Conservation (phyloP, 306 rosid genomes). For the Rosa chinensis region DNA sequence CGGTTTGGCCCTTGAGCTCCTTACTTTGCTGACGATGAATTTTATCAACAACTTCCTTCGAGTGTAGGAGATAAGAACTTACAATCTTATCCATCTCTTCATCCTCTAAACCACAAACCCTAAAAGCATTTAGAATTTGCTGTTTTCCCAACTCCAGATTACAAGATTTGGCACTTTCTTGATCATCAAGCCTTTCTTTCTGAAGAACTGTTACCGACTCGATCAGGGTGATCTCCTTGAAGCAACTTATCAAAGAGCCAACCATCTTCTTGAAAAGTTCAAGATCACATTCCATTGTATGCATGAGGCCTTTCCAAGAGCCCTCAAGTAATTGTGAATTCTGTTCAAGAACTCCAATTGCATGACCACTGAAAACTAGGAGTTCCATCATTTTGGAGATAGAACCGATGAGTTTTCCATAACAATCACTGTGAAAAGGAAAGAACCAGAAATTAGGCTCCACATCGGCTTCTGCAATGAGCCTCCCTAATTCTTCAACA, state of each 20-base stretch:
- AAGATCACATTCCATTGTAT: constrained; percentile 39
- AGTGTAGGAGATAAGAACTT: constrained; percentile 35
- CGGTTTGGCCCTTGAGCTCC: constrained; percentile 45
- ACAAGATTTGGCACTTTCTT: constrained; percentile 23
- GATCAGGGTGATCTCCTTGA: constrained; percentile 34
- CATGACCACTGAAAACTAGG: constrained; percentile 38
- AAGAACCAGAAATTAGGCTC: constrained; percentile 74
- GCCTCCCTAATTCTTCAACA: constrained; percentile 35
- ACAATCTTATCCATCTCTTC: constrained; percentile 41
- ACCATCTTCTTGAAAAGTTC: constrained; percentile 41
- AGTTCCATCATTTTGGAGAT: constrained; percentile 44
- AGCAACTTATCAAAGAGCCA: constrained; percentile 30
- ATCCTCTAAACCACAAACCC: constrained; percentile 32
- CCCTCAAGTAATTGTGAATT: constrained; percentile 23
- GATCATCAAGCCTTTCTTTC: constrained; percentile 24
- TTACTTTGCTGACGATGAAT: constrained; percentile 26
- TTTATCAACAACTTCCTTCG: constrained; percentile 38
- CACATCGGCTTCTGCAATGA: constrained; percentile 55
- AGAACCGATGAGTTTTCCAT: constrained; percentile 45
- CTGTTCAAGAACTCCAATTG: constrained; percentile 38
- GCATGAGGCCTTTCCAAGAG: constrained; percentile 32
- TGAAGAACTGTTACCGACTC: constrained; percentile 42
- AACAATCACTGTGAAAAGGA: constrained; percentile 49
- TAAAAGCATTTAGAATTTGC: background rate
- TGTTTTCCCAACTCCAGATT: constrained; percentile 57